Base-by-base conservation (phyloP, 2,329 filamentous ascomycete genomes). In the Niveomyces coronatus region DNA sequence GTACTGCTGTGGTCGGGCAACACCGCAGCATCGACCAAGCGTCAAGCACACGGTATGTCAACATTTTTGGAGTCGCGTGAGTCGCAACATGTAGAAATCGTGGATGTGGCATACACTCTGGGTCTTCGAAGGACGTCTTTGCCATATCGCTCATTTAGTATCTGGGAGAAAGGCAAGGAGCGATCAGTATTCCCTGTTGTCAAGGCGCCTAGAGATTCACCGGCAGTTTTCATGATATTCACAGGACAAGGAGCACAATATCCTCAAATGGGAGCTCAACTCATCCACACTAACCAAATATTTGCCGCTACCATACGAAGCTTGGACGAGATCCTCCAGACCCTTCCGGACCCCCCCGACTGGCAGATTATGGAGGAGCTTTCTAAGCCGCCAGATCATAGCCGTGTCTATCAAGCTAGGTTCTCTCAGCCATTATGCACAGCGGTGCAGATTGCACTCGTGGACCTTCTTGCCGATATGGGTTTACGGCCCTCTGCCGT, bases 361-460 rank as follows among this genome's bases (percentile, higher is more conserved):
- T 19, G 18, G n/a, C 17, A 3, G 2, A 8, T 9, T 11, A 5
- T 7, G 1, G 19, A 24, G 14, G 6, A 31, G 2, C n/a, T 13
- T 3, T 8, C 9, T 14, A 19, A 6, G 14, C 16, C 14, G 16
- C 8, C 8, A 13, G 23, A 8, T 24, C 23, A 13, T 8, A 24
- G 23, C 23, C 8, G 23, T 13, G 13, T 24, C 8, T 24, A 44
- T n/a, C 27, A 28, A 18, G 26, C 24, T n/a, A 32, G 32, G 23
- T 15, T 13, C 4, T 31, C 27, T 20, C 63, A 66, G 37, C 52
- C 62, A 0, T 23, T 61, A 0, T 65, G 56, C 32, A 64, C 62
- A 2, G 58, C 59, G 1, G 9, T 68, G 1, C 65, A 67, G 41
- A 44, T 67, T 9, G 61, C 48, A 2, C 40, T 67, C 1, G 49